These are phyloP conservation scores for Citrus trifoliata DNA, from an alignment of 345 rosid species.

Conservation along the genomic window DNA sequence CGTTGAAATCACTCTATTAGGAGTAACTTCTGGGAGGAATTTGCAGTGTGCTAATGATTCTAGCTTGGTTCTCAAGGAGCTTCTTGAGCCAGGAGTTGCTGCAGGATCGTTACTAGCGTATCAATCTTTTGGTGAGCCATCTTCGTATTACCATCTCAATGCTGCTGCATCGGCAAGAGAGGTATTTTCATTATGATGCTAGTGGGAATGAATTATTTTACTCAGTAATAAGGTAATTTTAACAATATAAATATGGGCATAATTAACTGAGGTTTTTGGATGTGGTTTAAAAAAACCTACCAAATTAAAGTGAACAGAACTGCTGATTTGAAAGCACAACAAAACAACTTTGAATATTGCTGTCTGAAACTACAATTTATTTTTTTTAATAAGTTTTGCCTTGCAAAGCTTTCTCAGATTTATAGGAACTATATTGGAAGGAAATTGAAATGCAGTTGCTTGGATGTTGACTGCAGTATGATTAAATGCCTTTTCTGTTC, in stretches of 20 bases:
- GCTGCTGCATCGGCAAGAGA: constrained; percentile 46
- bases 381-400: too few relatives aligned
- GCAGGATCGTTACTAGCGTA: constrained; percentile 65
- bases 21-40: constrained; percentile 58
- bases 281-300: neutral
- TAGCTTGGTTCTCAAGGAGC: constrained; percentile 73
- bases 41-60: constrained; percentile 58
- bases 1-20: constrained; percentile 68
- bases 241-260: neutral
- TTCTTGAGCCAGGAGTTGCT: constrained; percentile 64
- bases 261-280: neutral
- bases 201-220: neutral
- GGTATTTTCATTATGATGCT: constrained; percentile 44
- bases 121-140: constrained; percentile 56
- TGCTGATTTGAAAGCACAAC: too few relatives aligned
- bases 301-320: too few relatives aligned
- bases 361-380: neutral
- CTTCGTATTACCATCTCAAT: constrained; percentile 54
- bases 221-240: neutral
- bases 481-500: neutral
- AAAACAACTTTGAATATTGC: neutral
- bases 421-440: neutral
- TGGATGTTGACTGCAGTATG: neutral
- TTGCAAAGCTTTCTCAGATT: neutral
- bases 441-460: neutral